Percentiles rank a stretch among this genome's conserved stretches.
These are phyloP conservation scores for Thuja plicata DNA, from an alignment of 83 land plant genomes.

Conservation along the genomic window DNA sequence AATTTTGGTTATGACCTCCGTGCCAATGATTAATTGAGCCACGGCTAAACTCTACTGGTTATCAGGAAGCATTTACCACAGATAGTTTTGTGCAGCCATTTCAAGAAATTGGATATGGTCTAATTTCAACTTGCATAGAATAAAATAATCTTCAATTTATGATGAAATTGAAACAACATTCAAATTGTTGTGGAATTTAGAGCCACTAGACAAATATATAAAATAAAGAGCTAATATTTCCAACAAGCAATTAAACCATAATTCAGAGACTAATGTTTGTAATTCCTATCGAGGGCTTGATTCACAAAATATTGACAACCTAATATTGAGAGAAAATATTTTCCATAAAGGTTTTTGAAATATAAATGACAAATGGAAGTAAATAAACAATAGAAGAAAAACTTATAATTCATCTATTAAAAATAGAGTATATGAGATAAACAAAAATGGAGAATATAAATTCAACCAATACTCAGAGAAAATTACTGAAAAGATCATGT, in stretches of 20 bases:
- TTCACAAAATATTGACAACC: not conserved
- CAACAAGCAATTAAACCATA: not conserved
- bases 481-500: no score
- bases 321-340: not conserved
- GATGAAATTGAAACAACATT: not conserved
- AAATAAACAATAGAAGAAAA: not conserved
- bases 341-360: not conserved
- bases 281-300: not conserved
- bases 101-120: not conserved
- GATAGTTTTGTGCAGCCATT: constrained; percentile 52
- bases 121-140: not conserved
- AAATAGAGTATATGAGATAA: no score
- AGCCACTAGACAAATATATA: not conserved
- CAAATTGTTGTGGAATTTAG: not conserved
- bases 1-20: constrained; percentile 40
- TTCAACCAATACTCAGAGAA: no score
- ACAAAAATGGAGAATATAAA: no score
- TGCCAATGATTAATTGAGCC: constrained; percentile 54
- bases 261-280: not conserved
- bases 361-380: not conserved
- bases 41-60: constrained; percentile 64
- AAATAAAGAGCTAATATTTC: not conserved
- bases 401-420: not conserved
- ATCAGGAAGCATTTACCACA: constrained; percentile 66
- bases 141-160: not conserved